Conservation (phyloP, 169 alveolate genomes). For the Cryptosporidium baileyi region DNA sequence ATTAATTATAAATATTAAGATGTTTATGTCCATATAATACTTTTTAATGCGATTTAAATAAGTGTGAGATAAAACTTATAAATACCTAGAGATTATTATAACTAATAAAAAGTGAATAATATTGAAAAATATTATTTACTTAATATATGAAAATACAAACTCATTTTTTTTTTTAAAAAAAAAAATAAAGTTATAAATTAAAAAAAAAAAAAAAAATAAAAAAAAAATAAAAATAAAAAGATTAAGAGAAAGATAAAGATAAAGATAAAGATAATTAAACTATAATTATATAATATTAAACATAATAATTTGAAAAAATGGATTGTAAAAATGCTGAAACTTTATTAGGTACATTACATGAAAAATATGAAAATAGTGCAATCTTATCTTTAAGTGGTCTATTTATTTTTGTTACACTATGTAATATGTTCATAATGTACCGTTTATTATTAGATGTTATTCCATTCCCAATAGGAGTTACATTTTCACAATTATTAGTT, state of each 20-base stretch:
- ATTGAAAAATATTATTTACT: too few relatives aligned
- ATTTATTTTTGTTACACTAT: slow-evolving; percentile 85
- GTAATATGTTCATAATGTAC: slow-evolving; percentile 90
- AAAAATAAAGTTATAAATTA: too few relatives aligned
- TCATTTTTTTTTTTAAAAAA: too few relatives aligned
- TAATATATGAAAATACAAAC: too few relatives aligned
- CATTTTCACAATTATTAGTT: slow-evolving; percentile 92
- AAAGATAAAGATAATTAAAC: too few relatives aligned
- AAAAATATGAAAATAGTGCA: slow-evolving; percentile 66
- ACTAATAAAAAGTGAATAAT: neutral
- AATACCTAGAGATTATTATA: too few relatives aligned
- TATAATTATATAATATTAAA: neutral
- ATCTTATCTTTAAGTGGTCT: slow-evolving; percentile 68
- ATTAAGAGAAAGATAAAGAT: too few relatives aligned
- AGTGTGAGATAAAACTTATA: neutral
- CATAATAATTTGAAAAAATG: neutral
- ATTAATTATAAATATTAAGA: slow-evolving; percentile 44
- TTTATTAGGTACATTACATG: slow-evolving; percentile 39
- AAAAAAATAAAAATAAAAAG: too few relatives aligned
- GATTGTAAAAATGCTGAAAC: slow-evolving; percentile 25
- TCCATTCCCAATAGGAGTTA: slow-evolving; percentile 90
- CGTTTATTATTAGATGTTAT: slow-evolving; percentile 86
- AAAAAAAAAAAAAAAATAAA: too few relatives aligned
- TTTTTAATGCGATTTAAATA: slow-evolving; percentile 9
- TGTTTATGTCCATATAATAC: slow-evolving; percentile 58